Base-by-base conservation (phyloP, 441 rosid genomes). In the Pelargonium cotyledonis region DNA sequence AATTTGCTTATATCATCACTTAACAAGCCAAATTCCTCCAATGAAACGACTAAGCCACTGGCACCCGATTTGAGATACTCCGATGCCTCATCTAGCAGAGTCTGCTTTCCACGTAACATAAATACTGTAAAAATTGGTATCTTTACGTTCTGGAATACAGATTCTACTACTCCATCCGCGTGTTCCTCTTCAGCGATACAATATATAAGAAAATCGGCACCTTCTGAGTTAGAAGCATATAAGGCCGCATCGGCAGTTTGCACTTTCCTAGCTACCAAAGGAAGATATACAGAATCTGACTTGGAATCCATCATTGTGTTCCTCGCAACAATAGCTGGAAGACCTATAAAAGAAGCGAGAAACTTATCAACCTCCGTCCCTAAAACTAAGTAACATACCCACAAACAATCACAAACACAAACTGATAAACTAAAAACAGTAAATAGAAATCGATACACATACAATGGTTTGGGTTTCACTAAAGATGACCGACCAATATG, bases 181-280 rank as follows among this genome's bases (percentile, higher is more conserved):
- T 68, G 67, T 65, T 75, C 65, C 66, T 76, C 88, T 72, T 70
- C 81, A 46, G 68, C 73, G 64, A 78, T 60, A 70, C 62, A 73
- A 70, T 79, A 86, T 66, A 95, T 81, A 51, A 95, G 86, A 72
- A 95, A 92, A 88, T 91, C 97, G 82, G 94, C 97, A 77, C 99
- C 97, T 76, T 95, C 99, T 16, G 91, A 85, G 76, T 61, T 85
- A 58, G 97, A 80, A 11, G 96, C 97, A 70, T 66, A 73, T 12
- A 81, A 65, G 18, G 97, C 95, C 66, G 96, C 83, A 68, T 75
- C 77, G 73, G 83, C 70, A 78, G 81, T 82, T 69, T 84, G 81
- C 71, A 88, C 97, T 73, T 58, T 84, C 80, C 96, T 85, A 70
- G 86, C 97, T 51, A 95, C 97, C 70, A 95, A 78, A 40, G 99